These are phyloP conservation scores for Geum urbanum DNA, from an alignment of 306 rosid species.

Conservation along the genomic window DNA sequence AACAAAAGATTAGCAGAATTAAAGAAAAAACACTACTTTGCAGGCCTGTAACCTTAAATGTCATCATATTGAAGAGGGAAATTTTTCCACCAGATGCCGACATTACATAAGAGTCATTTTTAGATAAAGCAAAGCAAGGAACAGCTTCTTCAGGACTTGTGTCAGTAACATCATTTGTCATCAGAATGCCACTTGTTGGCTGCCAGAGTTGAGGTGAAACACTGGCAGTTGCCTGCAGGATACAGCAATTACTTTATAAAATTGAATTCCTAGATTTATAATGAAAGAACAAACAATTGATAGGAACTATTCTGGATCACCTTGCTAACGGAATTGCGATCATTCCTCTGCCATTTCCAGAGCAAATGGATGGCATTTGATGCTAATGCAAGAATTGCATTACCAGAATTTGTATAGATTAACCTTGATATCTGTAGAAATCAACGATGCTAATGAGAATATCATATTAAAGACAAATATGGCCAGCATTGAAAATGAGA, in stretches of 20 bases:
- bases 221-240: slow-evolving; percentile 79
- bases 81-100: slow-evolving; percentile 98
- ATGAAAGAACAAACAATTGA: slow-evolving; percentile 19
- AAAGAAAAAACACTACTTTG: not conserved
- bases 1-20: not conserved
- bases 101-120: slow-evolving; percentile 96
- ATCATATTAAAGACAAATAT: not conserved
- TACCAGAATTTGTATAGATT: slow-evolving; percentile 89
- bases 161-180: slow-evolving; percentile 80
- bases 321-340: slow-evolving; percentile 72
- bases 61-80: slow-evolving; percentile 95
- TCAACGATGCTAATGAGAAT: slow-evolving; percentile 28
- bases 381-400: slow-evolving; percentile 82
- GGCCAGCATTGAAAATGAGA: not conserved
- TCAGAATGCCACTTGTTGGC: slow-evolving; percentile 90
- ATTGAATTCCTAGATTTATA: slow-evolving; percentile 5
- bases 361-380: slow-evolving; percentile 91
- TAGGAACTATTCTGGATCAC: slow-evolving; percentile 34
- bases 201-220: slow-evolving; percentile 88
- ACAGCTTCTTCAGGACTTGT: slow-evolving; percentile 77
- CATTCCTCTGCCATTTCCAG: slow-evolving; percentile 91
- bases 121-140: slow-evolving; percentile 90
- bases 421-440: slow-evolving; percentile 78
- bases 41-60: slow-evolving; percentile 64
- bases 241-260: slow-evolving; percentile 16